These are phyloP conservation scores for Striga hermonthica DNA, from an alignment of 305 asterid genomes.

Conservation along the genomic window DNA sequence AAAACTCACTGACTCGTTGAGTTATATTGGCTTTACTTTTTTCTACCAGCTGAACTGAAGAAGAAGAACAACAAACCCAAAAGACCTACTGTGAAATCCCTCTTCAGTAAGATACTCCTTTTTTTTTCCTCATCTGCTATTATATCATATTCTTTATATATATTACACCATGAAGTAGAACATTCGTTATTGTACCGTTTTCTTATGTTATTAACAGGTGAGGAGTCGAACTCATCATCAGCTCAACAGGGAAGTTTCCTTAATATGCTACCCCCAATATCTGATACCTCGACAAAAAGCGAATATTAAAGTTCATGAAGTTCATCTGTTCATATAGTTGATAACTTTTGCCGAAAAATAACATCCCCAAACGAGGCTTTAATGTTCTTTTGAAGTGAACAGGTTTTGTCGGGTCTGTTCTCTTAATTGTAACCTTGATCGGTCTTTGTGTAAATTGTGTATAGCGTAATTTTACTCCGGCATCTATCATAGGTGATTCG, in stretches of 20 bases:
- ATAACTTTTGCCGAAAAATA: conserved; percentile 35
- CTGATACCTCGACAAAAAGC: conserved; percentile 48
- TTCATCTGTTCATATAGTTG: conserved; percentile 37
- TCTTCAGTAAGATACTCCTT: conserved; percentile 69
- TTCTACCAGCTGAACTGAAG: conserved; percentile 71
- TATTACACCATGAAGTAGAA: background rate
- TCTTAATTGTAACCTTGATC: conserved; percentile 32
- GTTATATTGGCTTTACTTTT: background rate
- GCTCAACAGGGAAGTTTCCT: conserved; percentile 76
- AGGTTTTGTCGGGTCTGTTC: conserved; percentile 32
- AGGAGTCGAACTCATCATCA: conserved; percentile 62
- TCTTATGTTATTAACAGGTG: conserved; percentile 45
- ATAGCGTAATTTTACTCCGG: conserved; percentile 37
- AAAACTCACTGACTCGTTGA: too few relatives aligned
- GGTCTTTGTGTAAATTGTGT: conserved; percentile 57
- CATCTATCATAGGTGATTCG: conserved; percentile 40
- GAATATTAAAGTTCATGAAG: conserved; percentile 38
- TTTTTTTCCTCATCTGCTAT: conserved; percentile 1
- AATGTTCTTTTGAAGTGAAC: conserved; percentile 32
- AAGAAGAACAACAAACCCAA: conserved; percentile 83
- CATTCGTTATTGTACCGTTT: background rate
- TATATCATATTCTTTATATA: background rate
- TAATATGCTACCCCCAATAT: conserved; percentile 59
- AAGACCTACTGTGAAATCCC: conserved; percentile 93
- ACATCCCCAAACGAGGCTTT: conserved; percentile 27